phyloP scores from a whole-genome alignment of 2,329 filamentous ascomycete genomes.

The Hortaea sp. region DNA sequence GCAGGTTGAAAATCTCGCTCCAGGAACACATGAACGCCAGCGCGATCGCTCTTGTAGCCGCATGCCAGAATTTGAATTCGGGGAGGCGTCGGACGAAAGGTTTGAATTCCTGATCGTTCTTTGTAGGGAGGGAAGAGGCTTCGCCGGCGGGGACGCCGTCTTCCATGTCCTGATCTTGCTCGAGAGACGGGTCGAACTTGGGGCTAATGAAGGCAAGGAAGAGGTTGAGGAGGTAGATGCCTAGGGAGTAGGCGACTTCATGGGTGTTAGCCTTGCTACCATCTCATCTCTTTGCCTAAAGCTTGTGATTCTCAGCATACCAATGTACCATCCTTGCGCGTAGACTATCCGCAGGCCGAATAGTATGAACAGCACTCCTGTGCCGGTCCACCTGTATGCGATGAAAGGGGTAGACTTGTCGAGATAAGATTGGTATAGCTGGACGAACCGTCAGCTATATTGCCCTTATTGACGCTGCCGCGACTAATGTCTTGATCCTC shows the following conservation, averaged over 20 bases:
- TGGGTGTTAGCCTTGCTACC: background rate
- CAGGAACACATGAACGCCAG: conserved; percentile 83
- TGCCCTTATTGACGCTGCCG: too few relatives aligned
- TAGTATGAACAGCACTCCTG: conserved; percentile 60
- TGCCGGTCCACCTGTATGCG: conserved; percentile 81
- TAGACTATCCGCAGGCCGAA: conserved; percentile 87
- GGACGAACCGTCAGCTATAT: conserved; percentile 2
- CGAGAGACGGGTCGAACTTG: conserved; percentile 96
- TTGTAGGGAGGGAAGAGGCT: conserved; percentile 73
- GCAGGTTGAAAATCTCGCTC: conserved; percentile 90
- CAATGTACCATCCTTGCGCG: conserved; percentile 97
- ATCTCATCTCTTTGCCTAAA: background rate
- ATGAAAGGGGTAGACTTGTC: conserved; percentile 88
- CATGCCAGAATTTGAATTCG: conserved; percentile 99
- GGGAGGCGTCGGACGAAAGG: conserved; percentile 93
- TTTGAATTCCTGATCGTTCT: conserved; percentile 94
- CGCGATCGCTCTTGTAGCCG: conserved; percentile 74
- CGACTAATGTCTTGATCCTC: background rate
- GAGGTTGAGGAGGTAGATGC: conserved; percentile 97
- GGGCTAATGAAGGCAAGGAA: conserved; percentile 97
- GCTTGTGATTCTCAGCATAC: conserved; percentile 39
- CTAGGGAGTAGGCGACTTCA: conserved; percentile 87
- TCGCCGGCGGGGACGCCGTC: conserved; percentile 54
- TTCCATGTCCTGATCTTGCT: conserved; percentile 92
- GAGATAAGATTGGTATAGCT: conserved; percentile 91